Evolutionary conservation across 768 basidiomycete genomes (phyloP).

Genomic region (Mycena chlorophos): DNA sequence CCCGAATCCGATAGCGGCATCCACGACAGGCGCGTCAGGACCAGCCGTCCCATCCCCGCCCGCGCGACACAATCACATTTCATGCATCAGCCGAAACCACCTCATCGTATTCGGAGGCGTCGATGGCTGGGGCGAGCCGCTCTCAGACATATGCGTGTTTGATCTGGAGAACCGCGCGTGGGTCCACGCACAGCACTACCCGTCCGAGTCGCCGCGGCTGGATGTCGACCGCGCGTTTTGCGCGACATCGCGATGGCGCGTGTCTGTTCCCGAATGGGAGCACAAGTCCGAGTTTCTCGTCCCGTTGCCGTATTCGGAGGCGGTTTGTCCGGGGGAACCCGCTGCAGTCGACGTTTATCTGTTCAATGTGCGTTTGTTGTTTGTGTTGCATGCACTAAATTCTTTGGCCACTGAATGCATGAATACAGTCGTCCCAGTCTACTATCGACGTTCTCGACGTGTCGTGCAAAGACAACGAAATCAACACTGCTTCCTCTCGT

Average conservation of each 20-base stretch:
- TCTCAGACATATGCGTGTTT: slow-evolving; percentile 18
- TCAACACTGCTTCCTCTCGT: not conserved
- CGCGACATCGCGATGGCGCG: slow-evolving; percentile 10
- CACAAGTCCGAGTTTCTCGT: not conserved
- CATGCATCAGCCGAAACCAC: slow-evolving; percentile 9
- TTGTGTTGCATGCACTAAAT: not conserved
- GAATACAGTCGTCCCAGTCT: not conserved
- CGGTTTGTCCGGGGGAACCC: not conserved
- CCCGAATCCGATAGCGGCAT: not conserved
- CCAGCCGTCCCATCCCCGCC: slow-evolving; percentile 2
- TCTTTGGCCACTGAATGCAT: not conserved
- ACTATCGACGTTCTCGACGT: slow-evolving; percentile 10
- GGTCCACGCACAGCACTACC: slow-evolving; percentile 4
- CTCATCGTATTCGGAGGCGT: slow-evolving; percentile 17
- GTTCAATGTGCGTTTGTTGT: slow-evolving; percentile 8
- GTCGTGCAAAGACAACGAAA: not conserved
- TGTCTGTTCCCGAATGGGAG: not conserved
- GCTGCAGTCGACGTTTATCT: slow-evolving; percentile 13
- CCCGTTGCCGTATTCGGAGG: slow-evolving; percentile 14
- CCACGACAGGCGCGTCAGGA: not conserved
- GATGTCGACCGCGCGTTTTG: slow-evolving; percentile 2
- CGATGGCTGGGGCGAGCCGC: slow-evolving; percentile 2
- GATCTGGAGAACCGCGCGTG: slow-evolving; percentile 15
- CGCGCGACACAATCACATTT: slow-evolving; percentile 11
- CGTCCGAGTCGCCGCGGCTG: not conserved